Base-by-base conservation (phyloP, 2,329 filamentous ascomycete genomes). In the Shiraia bambusicola region DNA sequence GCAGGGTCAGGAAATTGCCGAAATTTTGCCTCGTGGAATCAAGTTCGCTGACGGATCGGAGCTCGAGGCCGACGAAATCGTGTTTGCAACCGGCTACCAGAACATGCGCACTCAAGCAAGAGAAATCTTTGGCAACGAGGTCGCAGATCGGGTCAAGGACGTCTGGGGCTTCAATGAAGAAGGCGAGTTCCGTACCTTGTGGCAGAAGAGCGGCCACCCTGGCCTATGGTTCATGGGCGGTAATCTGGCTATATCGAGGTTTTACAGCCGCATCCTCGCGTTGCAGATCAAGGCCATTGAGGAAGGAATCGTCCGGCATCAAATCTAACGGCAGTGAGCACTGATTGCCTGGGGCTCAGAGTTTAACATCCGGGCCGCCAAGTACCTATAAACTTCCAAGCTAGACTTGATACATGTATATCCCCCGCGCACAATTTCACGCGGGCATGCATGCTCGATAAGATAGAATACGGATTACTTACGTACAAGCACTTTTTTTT, bases 81-180 rank as follows among this genome's bases (percentile, higher is more conserved):
- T 78, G 7, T 70, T 75, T 14, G 66, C 69, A 8, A 77, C 74
- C 0, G 75, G 74, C 2, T 77, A 72, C 50, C 65, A 69, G 42
- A 73, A 75, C 40, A 69, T 75, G 57, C 59, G 71, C 1, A 58
- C 65, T 6, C 62, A 66, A 22, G 69, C 70, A 2, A 49, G 58
- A 2, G 50, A 54, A 13, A 65, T 75, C 8, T 65, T 76, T 16
- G 74, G 74, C 0, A 45, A 69, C 10, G 61, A 71, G 13, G 56
- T 73, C 3, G 69, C 69, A 3, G 62, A 70, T 22, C 50, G 61
- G 12, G 61, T 74, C 15, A 69, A 70, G 5, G 70, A 76, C 40
- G 74, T 70, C 32, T 76, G 69, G 66, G 68, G 72, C 0, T 49
- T 76, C 9, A 69, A 77, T 53, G 49, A 64, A 3, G 74, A 77